A percentile compares a stretch with the other conserved stretches of the same genome.
These are phyloP conservation scores for Phytophthora boehmeriae DNA, from an alignment of 352 stramenopile species.

Conservation along the genomic window DNA sequence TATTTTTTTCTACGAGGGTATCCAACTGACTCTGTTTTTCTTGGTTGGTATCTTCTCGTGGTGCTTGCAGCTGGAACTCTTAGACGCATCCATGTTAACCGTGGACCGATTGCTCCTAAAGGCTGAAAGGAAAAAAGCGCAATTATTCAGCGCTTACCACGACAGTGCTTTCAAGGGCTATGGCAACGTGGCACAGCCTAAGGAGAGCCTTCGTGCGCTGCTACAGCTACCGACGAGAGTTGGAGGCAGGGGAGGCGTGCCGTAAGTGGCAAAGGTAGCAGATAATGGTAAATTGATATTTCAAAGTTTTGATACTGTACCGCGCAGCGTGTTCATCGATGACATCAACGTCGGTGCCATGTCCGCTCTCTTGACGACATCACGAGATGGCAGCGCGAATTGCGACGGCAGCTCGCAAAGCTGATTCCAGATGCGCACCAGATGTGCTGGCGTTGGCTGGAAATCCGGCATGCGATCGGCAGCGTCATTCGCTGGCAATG, in stretches of 20 bases:
- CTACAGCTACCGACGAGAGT: constrained; percentile 30
- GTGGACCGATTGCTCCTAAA: constrained; percentile 70
- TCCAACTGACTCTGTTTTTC: constrained; percentile 22
- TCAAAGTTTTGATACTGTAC: background rate
- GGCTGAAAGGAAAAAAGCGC: constrained; percentile 69
- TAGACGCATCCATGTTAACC: constrained; percentile 69
- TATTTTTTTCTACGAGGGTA: constrained; percentile 1
- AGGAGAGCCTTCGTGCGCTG: constrained; percentile 72
- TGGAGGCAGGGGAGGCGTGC: constrained; percentile 19
- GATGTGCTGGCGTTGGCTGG: constrained; percentile 17
- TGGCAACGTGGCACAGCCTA: constrained; percentile 57
- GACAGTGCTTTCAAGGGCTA: constrained; percentile 83
- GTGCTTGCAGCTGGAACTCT: constrained; percentile 46
- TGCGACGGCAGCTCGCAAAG: constrained; percentile 19
- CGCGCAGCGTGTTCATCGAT: background rate
- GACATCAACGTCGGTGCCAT: background rate
- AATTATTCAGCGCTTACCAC: constrained; percentile 77
- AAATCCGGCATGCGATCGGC: constrained; percentile 6
- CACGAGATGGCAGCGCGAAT: constrained; percentile 31
- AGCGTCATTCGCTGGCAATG: background rate
- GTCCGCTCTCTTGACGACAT: constrained; percentile 27
- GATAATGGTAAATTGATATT: constrained; percentile 23
- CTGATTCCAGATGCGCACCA: constrained; percentile 26
- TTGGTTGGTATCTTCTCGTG: constrained; percentile 2
- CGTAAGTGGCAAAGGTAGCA: background rate